These are phyloP conservation scores for Ochetophila trinervis DNA, from an alignment of 306 rosid genomes.

Conservation along the genomic window DNA sequence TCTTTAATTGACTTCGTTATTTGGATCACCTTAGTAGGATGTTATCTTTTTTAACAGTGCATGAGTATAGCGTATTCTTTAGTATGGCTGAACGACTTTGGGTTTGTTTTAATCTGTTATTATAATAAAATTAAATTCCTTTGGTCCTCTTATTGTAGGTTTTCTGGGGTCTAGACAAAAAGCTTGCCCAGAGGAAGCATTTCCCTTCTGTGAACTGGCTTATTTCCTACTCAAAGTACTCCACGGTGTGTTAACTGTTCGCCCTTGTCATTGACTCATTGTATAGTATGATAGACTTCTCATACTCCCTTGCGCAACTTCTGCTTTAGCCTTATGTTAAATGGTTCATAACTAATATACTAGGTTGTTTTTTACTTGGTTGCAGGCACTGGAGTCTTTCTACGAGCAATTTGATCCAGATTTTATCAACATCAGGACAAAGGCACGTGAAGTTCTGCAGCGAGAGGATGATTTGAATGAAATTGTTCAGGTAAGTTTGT, in stretches of 20 bases:
- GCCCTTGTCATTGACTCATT: background rate
- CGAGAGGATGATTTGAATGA: slow-evolving; percentile 99
- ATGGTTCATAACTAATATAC: background rate
- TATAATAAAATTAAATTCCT: background rate
- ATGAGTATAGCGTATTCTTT: background rate
- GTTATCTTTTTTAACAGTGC: background rate
- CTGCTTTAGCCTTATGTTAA: background rate
- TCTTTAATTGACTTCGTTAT: background rate
- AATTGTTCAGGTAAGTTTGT: slow-evolving; percentile 78
- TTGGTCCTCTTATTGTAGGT: slow-evolving; percentile 47
- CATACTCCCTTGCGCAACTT: background rate
- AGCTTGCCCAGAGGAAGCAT: slow-evolving; percentile 99
- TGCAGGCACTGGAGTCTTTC: slow-evolving; percentile 88
- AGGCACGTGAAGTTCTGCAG: slow-evolving; percentile 96
- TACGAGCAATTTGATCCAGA: slow-evolving; percentile 96
- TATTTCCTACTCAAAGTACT: slow-evolving; percentile 93
- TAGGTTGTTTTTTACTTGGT: slow-evolving; percentile 26
- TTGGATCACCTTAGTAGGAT: background rate
- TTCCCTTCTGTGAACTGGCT: slow-evolving; percentile 99
- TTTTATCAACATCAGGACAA: slow-evolving; percentile 94
- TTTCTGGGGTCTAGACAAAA: slow-evolving; percentile 99
- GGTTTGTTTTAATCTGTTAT: background rate
- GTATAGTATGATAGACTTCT: background rate
- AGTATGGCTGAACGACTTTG: background rate
- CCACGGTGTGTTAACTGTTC: slow-evolving; percentile 55